Evolutionary conservation across 1,284 basidiomycete genomes (phyloP), one percentile per base, ranked within the genome.

Genomic region (Schizophyllum commune): DNA sequence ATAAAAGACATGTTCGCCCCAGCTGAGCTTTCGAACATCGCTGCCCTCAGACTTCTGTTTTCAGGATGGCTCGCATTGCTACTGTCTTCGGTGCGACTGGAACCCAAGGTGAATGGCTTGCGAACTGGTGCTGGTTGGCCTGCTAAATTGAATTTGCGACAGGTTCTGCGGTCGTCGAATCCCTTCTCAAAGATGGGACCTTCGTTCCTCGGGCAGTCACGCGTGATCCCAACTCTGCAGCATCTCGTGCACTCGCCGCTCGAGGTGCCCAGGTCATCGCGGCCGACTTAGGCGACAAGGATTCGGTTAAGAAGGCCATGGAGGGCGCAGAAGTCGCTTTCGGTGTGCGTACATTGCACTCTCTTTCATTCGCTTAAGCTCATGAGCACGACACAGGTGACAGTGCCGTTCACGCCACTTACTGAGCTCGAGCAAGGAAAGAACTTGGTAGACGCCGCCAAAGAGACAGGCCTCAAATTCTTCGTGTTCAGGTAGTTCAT

Each of bases 141-240:
- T 27, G 7, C 6, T 7, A 6, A 54, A 9, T 17, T 27, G 7
- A 54, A 6, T 6, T 27, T 6, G 7, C 9, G 19, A n/a, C 20
- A 59, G 61, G 61, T 17, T 59, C 55, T 5, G 4, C 58, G 9
- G 58, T 62, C 2, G 27, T 62, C 4, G 13, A 59, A 1, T 52
- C 61, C 33, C 51, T 62, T 8, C 58, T 62, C 58, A 54, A 58
- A 1, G 61, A 59, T n/a, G 61, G 61, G 1, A 55, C 59, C 15
- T 60, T 60, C 53, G 22, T 19, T 6, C 53, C 54, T 8, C 59
- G 59, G 4, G 59, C 61, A 0, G 27, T 59, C 32, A 54, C 61
- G 3, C 61, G 61, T 15, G 56, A 20, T 52, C 7, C 55, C 27
- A 55, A 59, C 53, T 62, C 61, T n/a, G 32, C 8, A 22, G 34